These are phyloP conservation scores for Wickerhamomyces queroliae DNA, from an alignment of 805 yeast genomes.

Conservation along the genomic window DNA sequence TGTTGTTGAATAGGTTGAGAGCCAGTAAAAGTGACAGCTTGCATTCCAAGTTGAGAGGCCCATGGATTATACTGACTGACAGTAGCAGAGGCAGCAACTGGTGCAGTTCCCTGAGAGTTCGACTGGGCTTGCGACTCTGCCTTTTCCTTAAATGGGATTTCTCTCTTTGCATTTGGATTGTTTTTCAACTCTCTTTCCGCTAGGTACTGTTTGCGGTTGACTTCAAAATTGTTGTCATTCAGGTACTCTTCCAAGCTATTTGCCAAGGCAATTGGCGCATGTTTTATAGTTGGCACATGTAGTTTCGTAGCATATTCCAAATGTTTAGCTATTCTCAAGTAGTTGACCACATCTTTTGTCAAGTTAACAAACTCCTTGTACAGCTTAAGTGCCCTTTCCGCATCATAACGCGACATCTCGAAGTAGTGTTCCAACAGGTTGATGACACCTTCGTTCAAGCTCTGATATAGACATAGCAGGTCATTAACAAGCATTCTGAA, in stretches of 20 bases:
- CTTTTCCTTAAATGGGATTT: slow-evolving; percentile 11
- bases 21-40: slow-evolving; percentile 14
- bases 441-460: slow-evolving; percentile 92
- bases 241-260: slow-evolving; percentile 83
- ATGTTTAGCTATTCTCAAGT: slow-evolving; percentile 83
- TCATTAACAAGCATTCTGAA: slow-evolving; percentile 90
- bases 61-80: slow-evolving; percentile 7
- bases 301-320: slow-evolving; percentile 81
- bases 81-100: neutral
- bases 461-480: slow-evolving; percentile 78
- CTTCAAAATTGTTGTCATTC: slow-evolving; percentile 79
- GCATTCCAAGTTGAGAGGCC: slow-evolving; percentile 27
- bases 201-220: slow-evolving; percentile 70
- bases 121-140: too few species aligned
- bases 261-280: slow-evolving; percentile 93
- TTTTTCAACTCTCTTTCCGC: slow-evolving; percentile 51
- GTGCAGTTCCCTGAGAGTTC: slow-evolving; percentile 17
- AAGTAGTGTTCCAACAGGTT: slow-evolving; percentile 90
- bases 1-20: slow-evolving; percentile 23
- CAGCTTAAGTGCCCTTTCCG: slow-evolving; percentile 77
- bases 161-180: slow-evolving; percentile 20
- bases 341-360: slow-evolving; percentile 83
- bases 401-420: slow-evolving; percentile 83
- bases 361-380: slow-evolving; percentile 82
- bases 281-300: slow-evolving; percentile 92